phyloP scores from a whole-genome alignment of 2,329 filamentous ascomycete species.

The Talaromyces funiculosus region DNA sequence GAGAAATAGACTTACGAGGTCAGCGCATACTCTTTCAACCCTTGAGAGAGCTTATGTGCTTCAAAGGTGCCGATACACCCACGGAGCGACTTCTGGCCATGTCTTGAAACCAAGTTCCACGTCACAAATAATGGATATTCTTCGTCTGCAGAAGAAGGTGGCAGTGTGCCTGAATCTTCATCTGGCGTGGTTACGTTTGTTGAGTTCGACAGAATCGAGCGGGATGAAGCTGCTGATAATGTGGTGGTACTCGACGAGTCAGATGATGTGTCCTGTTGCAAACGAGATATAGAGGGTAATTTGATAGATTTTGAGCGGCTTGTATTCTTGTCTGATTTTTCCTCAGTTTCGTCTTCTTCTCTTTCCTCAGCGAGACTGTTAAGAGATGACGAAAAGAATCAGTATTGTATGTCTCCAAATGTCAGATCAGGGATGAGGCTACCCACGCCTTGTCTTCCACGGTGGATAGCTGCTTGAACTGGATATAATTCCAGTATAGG shows the following conservation, averaged over 20 bases:
- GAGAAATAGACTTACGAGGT: slow-evolving; percentile 59
- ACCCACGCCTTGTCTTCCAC: slow-evolving; percentile 22
- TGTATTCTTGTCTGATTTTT: slow-evolving; percentile 15
- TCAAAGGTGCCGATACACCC: slow-evolving; percentile 98
- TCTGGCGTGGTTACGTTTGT: slow-evolving; percentile 43
- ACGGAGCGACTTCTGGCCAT: slow-evolving; percentile 63
- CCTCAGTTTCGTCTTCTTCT: slow-evolving; percentile 2
- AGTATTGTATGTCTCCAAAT: not conserved
- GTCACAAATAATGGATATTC: slow-evolving; percentile 83
- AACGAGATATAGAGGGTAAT: slow-evolving; percentile 28
- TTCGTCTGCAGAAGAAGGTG: slow-evolving; percentile 22
- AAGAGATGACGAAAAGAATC: not conserved
- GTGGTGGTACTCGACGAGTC: slow-evolving; percentile 37
- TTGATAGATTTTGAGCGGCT: slow-evolving; percentile 23
- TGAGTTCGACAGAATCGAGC: slow-evolving; percentile 37
- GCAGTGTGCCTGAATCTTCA: slow-evolving; percentile 21
- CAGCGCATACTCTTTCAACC: slow-evolving; percentile 73
- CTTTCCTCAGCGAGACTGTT: not conserved
- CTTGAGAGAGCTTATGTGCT: slow-evolving; percentile 63
- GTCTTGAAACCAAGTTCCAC: slow-evolving; percentile 71
- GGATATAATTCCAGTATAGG: slow-evolving; percentile 56
- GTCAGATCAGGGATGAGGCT: slow-evolving; percentile 5
- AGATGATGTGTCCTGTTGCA: slow-evolving; percentile 32
- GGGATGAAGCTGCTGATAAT: slow-evolving; percentile 46
- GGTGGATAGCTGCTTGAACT: slow-evolving; percentile 34